These are phyloP conservation scores for Pinus taeda DNA, from an alignment of 75 land plant genomes.

Conservation along the genomic window DNA sequence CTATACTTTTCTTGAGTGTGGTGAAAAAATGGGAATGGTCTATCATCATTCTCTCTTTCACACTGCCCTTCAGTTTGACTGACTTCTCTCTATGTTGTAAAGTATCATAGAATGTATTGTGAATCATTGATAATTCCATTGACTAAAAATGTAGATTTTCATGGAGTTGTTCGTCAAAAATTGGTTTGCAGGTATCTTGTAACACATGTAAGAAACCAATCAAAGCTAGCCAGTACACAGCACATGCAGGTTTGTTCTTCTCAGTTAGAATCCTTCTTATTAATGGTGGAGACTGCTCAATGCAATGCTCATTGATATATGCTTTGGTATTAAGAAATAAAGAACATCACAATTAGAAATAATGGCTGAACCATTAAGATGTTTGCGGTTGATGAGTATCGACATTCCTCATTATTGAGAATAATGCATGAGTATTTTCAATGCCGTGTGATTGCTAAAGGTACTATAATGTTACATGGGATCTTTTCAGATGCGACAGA, in stretches of 20 bases:
- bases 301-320: background rate
- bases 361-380: background rate
- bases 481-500: background rate
- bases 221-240: conserved; percentile 74
- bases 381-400: background rate
- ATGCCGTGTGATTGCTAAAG: background rate
- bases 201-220: conserved; percentile 85
- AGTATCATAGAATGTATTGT: background rate
- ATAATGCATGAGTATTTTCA: background rate
- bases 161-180: background rate
- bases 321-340: background rate
- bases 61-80: background rate
- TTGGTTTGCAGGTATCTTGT: conserved; percentile 65
- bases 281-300: background rate
- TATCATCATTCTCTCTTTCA: background rate
- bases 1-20: background rate
- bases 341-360: background rate
- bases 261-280: background rate
- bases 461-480: background rate
- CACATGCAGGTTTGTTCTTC: conserved; percentile 70
- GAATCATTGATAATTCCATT: background rate
- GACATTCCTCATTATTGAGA: background rate
- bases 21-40: background rate
- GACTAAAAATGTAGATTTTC: background rate
- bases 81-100: background rate